Conservation (phyloP, 768 basidiomycete species). For the Plicaturopsis crispa region DNA sequence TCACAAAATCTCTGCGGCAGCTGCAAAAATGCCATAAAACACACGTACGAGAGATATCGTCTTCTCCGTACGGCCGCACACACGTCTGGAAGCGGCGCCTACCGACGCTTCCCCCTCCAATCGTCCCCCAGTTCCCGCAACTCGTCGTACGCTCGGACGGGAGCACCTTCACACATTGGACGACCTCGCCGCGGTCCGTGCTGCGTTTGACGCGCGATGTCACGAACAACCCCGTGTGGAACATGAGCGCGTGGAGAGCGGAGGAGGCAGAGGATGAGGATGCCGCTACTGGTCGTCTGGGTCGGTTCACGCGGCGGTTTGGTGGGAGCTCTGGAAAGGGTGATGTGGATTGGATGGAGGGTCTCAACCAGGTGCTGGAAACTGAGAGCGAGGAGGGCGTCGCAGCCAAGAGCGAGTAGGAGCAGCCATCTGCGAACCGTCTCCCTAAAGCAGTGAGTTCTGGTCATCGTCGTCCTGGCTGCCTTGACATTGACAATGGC, state of each 20-base stretch:
- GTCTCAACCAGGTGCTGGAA: too few species aligned
- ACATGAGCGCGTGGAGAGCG: conserved; percentile 34
- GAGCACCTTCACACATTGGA: conserved; percentile 81
- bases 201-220: conserved; percentile 80
- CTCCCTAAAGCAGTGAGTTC: too few species aligned
- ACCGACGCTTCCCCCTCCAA: conserved; percentile 68
- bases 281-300: conserved; percentile 68
- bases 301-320: conserved; percentile 73
- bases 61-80: conserved; percentile 76
- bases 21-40: too few species aligned
- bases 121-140: conserved; percentile 84
- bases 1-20: too few species aligned
- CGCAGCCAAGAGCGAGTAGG: too few species aligned
- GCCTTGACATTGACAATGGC: too few species aligned
- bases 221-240: conserved; percentile 86
- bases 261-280: conserved; percentile 69
- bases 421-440: too few species aligned
- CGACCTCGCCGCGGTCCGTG: conserved; percentile 75
- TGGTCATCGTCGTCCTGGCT: too few species aligned
- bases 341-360: conserved; percentile 27
- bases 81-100: conserved; percentile 73
- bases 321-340: conserved; percentile 17
- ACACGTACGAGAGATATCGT: conserved; percentile 43
- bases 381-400: too few species aligned
- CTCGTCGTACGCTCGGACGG: conserved; percentile 84